phyloP scores from a whole-genome alignment of 768 basidiomycete species.

The Mrakia frigida region DNA sequence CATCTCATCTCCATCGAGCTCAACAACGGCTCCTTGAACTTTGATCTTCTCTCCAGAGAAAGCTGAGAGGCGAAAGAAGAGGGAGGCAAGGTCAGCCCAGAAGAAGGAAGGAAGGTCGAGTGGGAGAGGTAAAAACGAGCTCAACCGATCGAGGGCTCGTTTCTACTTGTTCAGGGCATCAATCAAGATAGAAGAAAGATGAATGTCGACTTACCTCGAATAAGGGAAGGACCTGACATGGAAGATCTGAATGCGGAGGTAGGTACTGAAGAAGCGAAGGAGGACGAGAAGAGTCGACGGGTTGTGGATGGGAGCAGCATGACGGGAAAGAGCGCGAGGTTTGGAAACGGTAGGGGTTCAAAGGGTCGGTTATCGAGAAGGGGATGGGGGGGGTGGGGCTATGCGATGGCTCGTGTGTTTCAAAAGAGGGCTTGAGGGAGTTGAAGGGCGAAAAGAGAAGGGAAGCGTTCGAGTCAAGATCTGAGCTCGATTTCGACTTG shows the following conservation, averaged over 20 bases:
- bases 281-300: constrained; percentile 3
- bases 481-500: too few species aligned
- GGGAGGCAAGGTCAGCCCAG: background rate
- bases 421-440: background rate
- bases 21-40: background rate
- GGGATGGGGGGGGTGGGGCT: too few species aligned
- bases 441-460: background rate
- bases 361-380: too few species aligned
- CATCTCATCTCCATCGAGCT: constrained; percentile 98
- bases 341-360: too few species aligned
- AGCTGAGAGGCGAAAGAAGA: background rate
- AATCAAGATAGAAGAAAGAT: background rate
- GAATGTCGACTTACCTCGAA: constrained; percentile 14
- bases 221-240: background rate
- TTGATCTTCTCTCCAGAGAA: constrained; percentile 19
- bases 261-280: background rate
- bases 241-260: background rate
- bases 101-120: background rate
- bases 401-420: background rate
- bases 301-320: constrained; percentile 15
- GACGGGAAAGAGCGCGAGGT: background rate
- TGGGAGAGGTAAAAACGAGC: background rate
- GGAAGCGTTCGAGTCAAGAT: too few species aligned
- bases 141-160: background rate
- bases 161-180: background rate